Percentiles rank a stretch among this genome's conserved stretches.
phyloP scores from a whole-genome alignment of 2,329 filamentous ascomycete species.

The Balansia obtecta region DNA sequence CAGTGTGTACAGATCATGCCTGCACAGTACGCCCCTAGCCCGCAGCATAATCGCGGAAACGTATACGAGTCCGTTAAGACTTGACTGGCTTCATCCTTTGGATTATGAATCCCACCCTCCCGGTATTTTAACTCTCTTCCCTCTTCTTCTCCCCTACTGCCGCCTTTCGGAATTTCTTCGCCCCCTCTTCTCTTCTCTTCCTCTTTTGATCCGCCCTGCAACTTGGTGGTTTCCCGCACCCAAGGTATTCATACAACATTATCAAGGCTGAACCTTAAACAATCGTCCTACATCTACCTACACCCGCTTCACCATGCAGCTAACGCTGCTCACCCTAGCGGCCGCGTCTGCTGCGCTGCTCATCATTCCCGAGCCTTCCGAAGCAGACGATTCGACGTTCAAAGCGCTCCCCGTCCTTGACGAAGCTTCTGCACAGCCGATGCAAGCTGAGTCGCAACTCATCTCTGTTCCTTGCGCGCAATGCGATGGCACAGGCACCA shows the following conservation, averaged over 20 bases:
- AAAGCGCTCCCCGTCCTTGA: conserved; percentile 24
- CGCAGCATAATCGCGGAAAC: background rate
- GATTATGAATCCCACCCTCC: background rate
- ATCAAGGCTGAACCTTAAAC: no score
- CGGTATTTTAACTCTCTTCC: no score
- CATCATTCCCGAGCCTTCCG: conserved; percentile 36
- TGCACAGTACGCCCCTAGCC: background rate
- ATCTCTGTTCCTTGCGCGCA: conserved; percentile 40
- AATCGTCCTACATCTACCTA: no score
- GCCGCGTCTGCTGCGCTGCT: conserved; percentile 34
- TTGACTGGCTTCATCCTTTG: background rate
- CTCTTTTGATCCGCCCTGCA: background rate
- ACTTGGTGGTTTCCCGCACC: background rate
- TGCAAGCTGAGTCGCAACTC: conserved; percentile 21
- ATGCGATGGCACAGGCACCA: conserved; percentile 34
- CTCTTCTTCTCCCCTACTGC: background rate
- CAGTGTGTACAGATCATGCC: background rate
- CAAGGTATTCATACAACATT: no score
- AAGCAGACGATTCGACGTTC: conserved; percentile 29
- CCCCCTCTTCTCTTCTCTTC: background rate
- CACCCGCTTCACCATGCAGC: conserved; percentile 15
- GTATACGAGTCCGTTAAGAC: background rate
- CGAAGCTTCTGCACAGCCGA: conserved; percentile 25
- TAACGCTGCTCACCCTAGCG: conserved; percentile 20
- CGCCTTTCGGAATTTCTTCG: no score